Evolutionary conservation across 1,139 yeast genomes (phyloP), one percentile per base, ranked within the genome.

Genomic region (Scheffersomyces quercinus): DNA sequence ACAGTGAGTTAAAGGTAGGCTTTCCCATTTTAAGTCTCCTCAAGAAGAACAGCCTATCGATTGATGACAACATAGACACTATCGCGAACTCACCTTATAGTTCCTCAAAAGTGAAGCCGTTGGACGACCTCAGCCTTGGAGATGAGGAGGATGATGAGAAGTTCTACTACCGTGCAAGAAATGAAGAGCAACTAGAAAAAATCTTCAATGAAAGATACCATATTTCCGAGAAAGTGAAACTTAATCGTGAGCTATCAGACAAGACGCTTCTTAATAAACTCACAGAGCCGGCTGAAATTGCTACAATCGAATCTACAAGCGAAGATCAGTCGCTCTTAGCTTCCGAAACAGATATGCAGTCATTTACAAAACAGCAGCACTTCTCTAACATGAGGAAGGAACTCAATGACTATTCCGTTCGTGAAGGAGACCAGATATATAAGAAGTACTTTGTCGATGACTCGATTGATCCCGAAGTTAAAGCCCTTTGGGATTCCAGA

Each of bases 341-440:
- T 30, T 38, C 6, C 4, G 11, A 16, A 6, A 40, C 49, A 2
- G 49, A 48, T 29, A 24, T 34, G 12, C 49, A 44, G 26, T 43
- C 51, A 3, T 54, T 51, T 36, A 35, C 37, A 7, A 36, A 39
- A 8, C 44, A 49, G 34, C 55, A 53, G 36, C 35, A 49, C 36
- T 45, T 32, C 31, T 51, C 54, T 8, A 49, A 47, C 38, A 20
- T 47, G 15, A 38, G 57, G 8, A 53, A 51, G 37, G 41, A 50
- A 12, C 38, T 52, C 11, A 68, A 60, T 26, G 78, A 78, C 52
- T 77, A 77, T 54, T 65, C 78, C 1, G 70, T 73, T 3, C 62
- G 83, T 45, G 83, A 77, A 52, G 79, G 73, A 2, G 83, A 78
- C 51, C 50, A 62, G 29, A 73, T 75, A 35, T 77, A 69, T 51